phyloP scores from a whole-genome alignment of 2,329 filamentous ascomycete genomes.

The Penicillium olsonii region DNA sequence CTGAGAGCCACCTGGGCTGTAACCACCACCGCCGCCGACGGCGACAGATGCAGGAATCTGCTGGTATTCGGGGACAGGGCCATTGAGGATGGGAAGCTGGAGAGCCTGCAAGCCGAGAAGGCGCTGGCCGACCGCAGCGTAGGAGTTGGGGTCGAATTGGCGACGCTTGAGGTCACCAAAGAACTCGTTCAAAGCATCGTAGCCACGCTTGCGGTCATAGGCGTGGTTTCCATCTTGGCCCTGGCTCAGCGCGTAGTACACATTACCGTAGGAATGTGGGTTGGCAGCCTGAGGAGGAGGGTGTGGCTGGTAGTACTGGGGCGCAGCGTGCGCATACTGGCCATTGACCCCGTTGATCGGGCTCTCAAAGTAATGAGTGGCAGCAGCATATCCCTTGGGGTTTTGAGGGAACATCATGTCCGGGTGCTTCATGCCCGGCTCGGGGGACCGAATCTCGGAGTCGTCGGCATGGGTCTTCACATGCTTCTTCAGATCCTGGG shows the following conservation, averaged over 20 bases:
- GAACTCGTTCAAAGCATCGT: slow-evolving; percentile 88
- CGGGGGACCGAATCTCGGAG: slow-evolving; percentile 71
- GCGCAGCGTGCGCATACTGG: slow-evolving; percentile 46
- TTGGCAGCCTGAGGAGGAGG: slow-evolving; percentile 56
- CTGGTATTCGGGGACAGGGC: slow-evolving; percentile 56
- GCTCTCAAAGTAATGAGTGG: slow-evolving; percentile 58
- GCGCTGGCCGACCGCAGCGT: slow-evolving; percentile 85
- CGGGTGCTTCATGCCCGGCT: slow-evolving; percentile 53
- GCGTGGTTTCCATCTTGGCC: slow-evolving; percentile 63
- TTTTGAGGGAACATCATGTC: slow-evolving; percentile 44
- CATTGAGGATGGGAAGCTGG: slow-evolving; percentile 62
- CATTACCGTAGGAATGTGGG: slow-evolving; percentile 63
- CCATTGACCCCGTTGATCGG: slow-evolving; percentile 52
- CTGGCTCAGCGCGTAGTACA: slow-evolving; percentile 74
- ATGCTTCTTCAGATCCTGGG: slow-evolving; percentile 98
- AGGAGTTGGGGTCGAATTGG: slow-evolving; percentile 85
- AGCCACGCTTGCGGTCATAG: slow-evolving; percentile 80
- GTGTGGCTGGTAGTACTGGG: slow-evolving; percentile 56
- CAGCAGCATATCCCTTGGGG: slow-evolving; percentile 41
- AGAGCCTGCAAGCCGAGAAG: slow-evolving; percentile 78
- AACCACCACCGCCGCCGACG: slow-evolving; percentile 55
- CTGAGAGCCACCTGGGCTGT: slow-evolving; percentile 60
- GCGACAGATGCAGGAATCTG: slow-evolving; percentile 56
- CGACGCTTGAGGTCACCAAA: slow-evolving; percentile 91
- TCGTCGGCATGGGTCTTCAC: slow-evolving; percentile 99